Evolutionary conservation across 2,329 filamentous ascomycete species (phyloP), one percentile per base, ranked within the genome.

Genomic region (Cladosporium colombiae): DNA sequence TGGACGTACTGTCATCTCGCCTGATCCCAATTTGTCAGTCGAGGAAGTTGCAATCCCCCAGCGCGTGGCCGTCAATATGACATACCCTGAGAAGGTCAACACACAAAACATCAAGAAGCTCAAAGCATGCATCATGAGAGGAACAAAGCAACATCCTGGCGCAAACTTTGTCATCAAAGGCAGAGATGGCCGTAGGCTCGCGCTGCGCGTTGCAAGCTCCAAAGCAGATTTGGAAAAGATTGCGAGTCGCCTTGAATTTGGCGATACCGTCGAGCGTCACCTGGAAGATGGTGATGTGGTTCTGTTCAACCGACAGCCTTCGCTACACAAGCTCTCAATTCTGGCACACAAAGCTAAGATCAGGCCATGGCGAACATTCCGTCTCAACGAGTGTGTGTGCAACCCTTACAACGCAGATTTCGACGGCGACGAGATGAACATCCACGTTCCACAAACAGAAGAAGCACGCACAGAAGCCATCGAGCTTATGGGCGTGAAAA

Each of bases 331-430:
- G 78, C 90, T 99, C 70, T 97, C 92, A 88, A 99, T 99, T 78
- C 93, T 99, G 81, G 94, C 91, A 75, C 95, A 99, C 82, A 88
- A 91, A 74, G 95, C 90, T 72, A 97, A 97, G 78, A 88, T 99
- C 58, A 88, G 95, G 59, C 95, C 94, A 0, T 96, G 95, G 89
- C 89, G 93, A 78, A 99, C 95, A 0, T 98, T 99, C 77, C 90
- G 95, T 64, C 84, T 99, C 21, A 99, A 99, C 76, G 95, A 99
- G 77, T 99, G 95, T 86, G 95, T 97, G 1, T 99, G 95, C 79
- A 93, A 91, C 68, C 95, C 95, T 3, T 99, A 99, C 83, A 99
- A 99, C 73, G 95, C 95, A 65, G 95, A 99, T 86, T 99, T 99
- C 72, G 95, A 99, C 74, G 95, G 95, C 67, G 95, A 99, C 73